Evolutionary conservation across 306 rosid species (phyloP), one percentile per base, ranked within the genome.

Genomic region (Trifolium subterraneum): DNA sequence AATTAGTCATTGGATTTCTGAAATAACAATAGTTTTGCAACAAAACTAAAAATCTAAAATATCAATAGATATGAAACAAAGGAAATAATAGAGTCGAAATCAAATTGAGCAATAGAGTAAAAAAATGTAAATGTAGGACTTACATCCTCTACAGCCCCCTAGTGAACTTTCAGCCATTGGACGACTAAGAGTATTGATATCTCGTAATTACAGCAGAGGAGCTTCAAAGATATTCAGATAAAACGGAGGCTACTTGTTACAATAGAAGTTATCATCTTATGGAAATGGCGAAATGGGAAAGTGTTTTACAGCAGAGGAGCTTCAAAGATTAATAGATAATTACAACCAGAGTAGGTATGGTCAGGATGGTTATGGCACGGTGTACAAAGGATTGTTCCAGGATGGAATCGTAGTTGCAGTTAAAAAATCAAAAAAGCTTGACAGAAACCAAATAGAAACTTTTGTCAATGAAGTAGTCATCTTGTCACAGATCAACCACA

Each of bases 401-500:
- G 78, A 82, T 70, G 86, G 83, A 68, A 69, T 78, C 54, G 78
- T 82, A 33, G 86, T 82, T 18, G 86, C 86, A 10, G 80, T 82
- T 70, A 82, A 78, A 25, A 85, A 47, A 72, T 87, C 91, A 0
- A 83, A 35, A 59, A 68, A 73, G 19, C 56, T 87, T 4, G 84
- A 78, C 4, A 36, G 33, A 61, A 79, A 68, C 68, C 81, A 81
- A 42, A 68, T 83, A 7, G 78, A 83, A 61, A 65, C 78, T 47
- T 83, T 79, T 71, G 77, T 78, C 16, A 83, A 83, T 36, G 89
- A 87, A 81, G 88, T 82, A 36, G 80, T 80, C 12, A 82, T 87
- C 74, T 50, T 86, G 3, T 85, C 88, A 1, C 86, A 73, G 68
- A 89, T 89, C 44, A 87, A 89, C 64, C 95, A 89, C 18, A 78